Percentiles rank a stretch among this genome's conserved stretches.
phyloP scores from a whole-genome alignment of 208 protist genomes.

The Leishmania braziliensis region DNA sequence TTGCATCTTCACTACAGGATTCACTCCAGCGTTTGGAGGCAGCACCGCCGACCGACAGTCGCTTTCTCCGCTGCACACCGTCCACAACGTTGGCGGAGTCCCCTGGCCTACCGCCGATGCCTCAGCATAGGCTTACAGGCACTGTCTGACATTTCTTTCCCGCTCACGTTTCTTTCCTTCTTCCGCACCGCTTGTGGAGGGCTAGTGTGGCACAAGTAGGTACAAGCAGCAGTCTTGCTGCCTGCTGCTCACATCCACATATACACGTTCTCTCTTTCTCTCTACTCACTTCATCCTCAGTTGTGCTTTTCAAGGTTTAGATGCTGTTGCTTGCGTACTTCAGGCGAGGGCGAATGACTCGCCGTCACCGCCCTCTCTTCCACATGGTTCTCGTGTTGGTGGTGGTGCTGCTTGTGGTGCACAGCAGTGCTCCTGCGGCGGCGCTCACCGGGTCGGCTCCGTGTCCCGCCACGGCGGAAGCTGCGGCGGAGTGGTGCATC shows the following conservation, averaged over 20 bases:
- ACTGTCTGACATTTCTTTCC: not conserved
- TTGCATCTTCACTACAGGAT: not conserved
- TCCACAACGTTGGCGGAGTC: not conserved
- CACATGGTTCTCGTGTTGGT: not conserved
- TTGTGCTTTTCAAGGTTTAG: not conserved
- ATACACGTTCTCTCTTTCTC: not conserved
- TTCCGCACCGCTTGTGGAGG: not conserved
- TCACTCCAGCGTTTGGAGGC: not conserved
- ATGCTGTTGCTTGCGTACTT: not conserved
- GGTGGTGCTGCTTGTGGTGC: not conserved
- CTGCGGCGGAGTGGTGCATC: constrained; percentile 21
- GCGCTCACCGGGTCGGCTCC: constrained; percentile 6
- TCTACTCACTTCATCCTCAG: not conserved
- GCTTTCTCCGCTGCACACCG: not conserved
- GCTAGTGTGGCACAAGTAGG: not conserved
- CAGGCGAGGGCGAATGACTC: not conserved
- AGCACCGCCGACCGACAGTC: not conserved
- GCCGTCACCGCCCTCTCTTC: not conserved
- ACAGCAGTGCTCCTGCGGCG: not conserved
- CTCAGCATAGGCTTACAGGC: not conserved
- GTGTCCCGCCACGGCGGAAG: constrained; percentile 6
- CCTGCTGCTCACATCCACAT: not conserved
- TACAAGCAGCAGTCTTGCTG: not conserved
- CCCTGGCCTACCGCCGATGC: not conserved
- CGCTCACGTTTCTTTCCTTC: not conserved